Base-by-base conservation (phyloP, 768 basidiomycete species). In the Russula compacta region DNA sequence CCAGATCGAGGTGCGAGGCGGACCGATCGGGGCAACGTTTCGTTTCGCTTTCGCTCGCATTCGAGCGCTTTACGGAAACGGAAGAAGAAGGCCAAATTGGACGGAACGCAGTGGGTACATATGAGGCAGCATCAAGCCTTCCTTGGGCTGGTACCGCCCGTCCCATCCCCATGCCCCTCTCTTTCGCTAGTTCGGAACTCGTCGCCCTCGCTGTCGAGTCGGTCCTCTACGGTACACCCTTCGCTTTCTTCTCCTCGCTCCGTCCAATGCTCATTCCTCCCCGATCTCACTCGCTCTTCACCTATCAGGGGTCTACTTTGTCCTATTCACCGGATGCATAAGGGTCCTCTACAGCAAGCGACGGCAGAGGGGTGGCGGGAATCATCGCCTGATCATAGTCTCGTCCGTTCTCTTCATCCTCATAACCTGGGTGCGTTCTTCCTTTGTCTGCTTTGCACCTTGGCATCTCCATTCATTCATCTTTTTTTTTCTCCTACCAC, bases 341-440 rank as follows among this genome's bases (percentile, higher is more conserved):
- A 53, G 43, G 38, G 63, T 64, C 50, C 63, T 64, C 24, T 33
- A 48, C n/a, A 48, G 12, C 32, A 64, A 63, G 33, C 55, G 63
- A 3, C 42, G 54, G 47, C 44, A 51, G 35, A 42, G 46, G 32
- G 38, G 44, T 6, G 60, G 63, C n/a, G 54, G 50, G 14, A 64
- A 64, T 46, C 4, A 52, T 14, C 63, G 63, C 29, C 56, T 64
- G 2, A 14, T 64, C 49, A 1, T 56, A 3, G 54, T 64, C 24
- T 63, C 63, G 15, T 1, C 21, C 35, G 15, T 36, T 6, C 55
- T 64, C 2, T 64, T 64, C 24, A 1, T 53, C 21, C 63, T 64
- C 24, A 63, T 63, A 15, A 64, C 63, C 0, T 64, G 55, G 63
- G 63, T 64, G 21, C 51, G 63, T 53, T 8, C 42, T 9, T 29